Evolutionary conservation across 2,329 filamentous ascomycete genomes (phyloP).

Genomic region (Endothia cerciana): DNA sequence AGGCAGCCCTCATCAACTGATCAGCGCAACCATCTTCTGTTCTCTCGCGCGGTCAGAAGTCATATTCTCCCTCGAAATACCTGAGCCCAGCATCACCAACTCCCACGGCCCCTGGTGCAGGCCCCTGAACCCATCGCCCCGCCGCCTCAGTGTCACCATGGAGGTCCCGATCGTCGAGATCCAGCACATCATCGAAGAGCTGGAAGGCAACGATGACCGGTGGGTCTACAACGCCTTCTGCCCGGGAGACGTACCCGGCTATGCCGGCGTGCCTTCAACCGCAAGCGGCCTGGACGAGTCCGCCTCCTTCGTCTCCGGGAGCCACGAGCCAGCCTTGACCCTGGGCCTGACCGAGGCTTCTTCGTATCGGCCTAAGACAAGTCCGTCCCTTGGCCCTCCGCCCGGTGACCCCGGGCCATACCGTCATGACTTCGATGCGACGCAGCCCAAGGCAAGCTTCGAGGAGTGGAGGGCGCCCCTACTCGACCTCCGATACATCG

Average conservation of each 20-base stretch:
- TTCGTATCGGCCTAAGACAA: background rate
- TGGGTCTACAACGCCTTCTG: background rate
- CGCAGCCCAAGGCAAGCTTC: background rate
- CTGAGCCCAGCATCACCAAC: background rate
- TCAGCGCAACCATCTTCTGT: background rate
- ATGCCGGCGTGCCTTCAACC: background rate
- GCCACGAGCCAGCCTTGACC: background rate
- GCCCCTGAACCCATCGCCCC: background rate
- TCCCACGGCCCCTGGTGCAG: background rate
- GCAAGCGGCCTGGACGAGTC: background rate
- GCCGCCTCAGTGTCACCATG: background rate
- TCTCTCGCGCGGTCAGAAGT: background rate
- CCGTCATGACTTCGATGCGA: background rate
- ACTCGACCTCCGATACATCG: conserved; percentile 2
- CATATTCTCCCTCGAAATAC: background rate
- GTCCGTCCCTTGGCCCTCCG: background rate
- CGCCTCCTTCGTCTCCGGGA: background rate
- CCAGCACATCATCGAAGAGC: background rate
- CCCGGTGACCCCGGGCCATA: background rate
- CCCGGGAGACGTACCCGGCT: background rate
- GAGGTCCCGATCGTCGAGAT: background rate
- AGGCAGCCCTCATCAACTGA: background rate
- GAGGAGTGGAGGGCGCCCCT: background rate
- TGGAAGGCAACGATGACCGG: background rate
- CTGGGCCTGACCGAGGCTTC: background rate